A percentile compares a stretch with the other conserved stretches of the same genome.
These are phyloP conservation scores for Ustilago bromivora DNA, from an alignment of 1,284 basidiomycete species.

Conservation along the genomic window DNA sequence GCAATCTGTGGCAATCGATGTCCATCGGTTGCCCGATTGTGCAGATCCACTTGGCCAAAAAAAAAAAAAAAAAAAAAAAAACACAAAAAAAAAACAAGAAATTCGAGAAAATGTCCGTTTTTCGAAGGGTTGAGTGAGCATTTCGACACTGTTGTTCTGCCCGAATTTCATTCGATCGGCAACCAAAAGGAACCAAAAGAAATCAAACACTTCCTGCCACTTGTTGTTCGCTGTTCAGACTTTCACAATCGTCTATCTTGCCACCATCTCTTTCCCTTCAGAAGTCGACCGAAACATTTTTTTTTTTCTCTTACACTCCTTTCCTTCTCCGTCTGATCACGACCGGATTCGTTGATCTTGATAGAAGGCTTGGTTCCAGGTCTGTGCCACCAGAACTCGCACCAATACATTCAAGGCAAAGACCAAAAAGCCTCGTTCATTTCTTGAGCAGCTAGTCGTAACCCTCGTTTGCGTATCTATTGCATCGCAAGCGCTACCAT, in stretches of 20 bases:
- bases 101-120: neutral
- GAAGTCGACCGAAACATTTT: neutral
- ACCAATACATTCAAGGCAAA: neutral
- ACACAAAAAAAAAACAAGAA: no score
- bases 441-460: constrained; percentile 7
- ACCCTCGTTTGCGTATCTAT: neutral
- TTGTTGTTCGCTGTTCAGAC: neutral
- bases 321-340: neutral
- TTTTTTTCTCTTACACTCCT: neutral
- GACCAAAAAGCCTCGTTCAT: constrained; percentile 6
- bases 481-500: constrained; percentile 11
- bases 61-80: neutral
- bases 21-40: neutral
- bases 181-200: neutral
- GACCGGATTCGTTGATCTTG: constrained; percentile 2
- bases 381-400: neutral
- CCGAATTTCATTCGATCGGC: neutral
- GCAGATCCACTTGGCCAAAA: neutral
- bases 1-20: neutral
- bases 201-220: neutral
- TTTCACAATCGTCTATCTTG: neutral
- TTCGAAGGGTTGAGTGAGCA: no score
- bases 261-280: neutral
- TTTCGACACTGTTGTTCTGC: neutral
- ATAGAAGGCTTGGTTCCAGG: neutral